Evolutionary conservation across 2,329 filamentous ascomycete genomes (phyloP), one percentile per base, ranked within the genome.

Genomic region (Achaetomium macrosporum): DNA sequence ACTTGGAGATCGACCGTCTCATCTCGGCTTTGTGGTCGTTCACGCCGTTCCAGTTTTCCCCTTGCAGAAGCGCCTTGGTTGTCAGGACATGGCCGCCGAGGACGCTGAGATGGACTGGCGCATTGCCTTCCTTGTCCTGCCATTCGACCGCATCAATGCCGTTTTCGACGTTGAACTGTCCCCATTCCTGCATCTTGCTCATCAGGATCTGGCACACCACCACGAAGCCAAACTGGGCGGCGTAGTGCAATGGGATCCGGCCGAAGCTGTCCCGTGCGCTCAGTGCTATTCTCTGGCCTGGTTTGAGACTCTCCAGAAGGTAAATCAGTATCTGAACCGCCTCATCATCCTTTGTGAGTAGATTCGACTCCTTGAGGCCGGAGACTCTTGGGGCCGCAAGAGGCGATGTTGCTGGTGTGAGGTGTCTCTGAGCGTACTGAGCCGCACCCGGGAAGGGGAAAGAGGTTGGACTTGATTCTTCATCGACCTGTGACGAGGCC

Each of bases 111-210:
- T 99, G 92, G 40, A 99, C 75, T 1, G 93, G 93, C 10, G 91
- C 89, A 68, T 87, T 90, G 16, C 93, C 92, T 64, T 97, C 93
- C 17, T 83, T 81, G 66, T 99, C 93, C 69, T 96, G 92, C 92
- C 92, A 97, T 56, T 84, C 78, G 1, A 82, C 77, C 0, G 88
- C 87, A 66, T 97, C 92, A 46, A 99, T 95, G 10, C 91, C 91
- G 57, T 90, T 78, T 35, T 84, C 82, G 29, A 91, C 84, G 63
- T 95, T 80, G 64, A 96, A 96, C 62, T 95, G 84, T 15, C 81
- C 81, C 92, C 92, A 97, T 20, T 84, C 79, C 66, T 92, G 88
- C 84, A 99, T 91, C 63, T 87, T 85, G 58, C 85, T 83, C 73
- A 96, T 91, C 60, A 97, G 80, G 20, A 91, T 78, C 65, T 95